Evolutionary conservation across 179 eudicot genomes (phyloP).

Genomic region (Gypsophila paniculata): DNA sequence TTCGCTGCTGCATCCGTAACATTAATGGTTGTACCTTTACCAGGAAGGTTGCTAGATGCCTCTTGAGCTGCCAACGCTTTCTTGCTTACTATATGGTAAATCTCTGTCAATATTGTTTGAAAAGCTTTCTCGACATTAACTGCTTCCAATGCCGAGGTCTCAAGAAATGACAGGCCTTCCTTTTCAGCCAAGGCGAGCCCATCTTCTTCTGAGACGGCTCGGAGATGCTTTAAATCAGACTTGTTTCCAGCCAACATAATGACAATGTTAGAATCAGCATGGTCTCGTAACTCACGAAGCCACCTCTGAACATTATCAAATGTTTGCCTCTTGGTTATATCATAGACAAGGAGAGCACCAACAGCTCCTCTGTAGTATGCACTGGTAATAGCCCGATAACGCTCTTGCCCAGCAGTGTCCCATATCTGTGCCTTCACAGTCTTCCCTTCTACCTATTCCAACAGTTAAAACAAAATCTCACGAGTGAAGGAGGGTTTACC

Average conservation of each 20-base stretch:
- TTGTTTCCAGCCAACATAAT: slow-evolving; percentile 98
- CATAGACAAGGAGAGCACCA: slow-evolving; percentile 60
- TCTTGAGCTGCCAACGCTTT: slow-evolving; percentile 61
- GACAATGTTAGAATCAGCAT: slow-evolving; percentile 90
- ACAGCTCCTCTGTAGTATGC: slow-evolving; percentile 93
- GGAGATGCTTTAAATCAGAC: slow-evolving; percentile 75
- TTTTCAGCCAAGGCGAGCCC: slow-evolving; percentile 72
- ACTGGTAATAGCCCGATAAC: slow-evolving; percentile 81
- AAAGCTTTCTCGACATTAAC: slow-evolving; percentile 69
- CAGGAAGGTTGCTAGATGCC: slow-evolving; percentile 44
- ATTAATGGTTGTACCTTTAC: slow-evolving; percentile 56
- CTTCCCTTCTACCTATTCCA: slow-evolving; percentile 72
- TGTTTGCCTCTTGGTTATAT: slow-evolving; percentile 69
- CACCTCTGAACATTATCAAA: slow-evolving; percentile 83
- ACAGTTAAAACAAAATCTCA: background rate
- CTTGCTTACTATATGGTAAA: slow-evolving; percentile 54
- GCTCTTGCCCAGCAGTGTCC: slow-evolving; percentile 95
- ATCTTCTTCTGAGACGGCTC: slow-evolving; percentile 65
- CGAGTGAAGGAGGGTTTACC: background rate
- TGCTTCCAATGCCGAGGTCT: slow-evolving; percentile 94
- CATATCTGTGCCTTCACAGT: slow-evolving; percentile 86
- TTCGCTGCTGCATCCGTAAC: slow-evolving; percentile 38
- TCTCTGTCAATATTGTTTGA: slow-evolving; percentile 51
- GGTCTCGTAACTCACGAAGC: slow-evolving; percentile 91
- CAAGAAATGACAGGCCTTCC: slow-evolving; percentile 83